A percentile compares a stretch with the other conserved stretches of the same genome.
Evolutionary conservation across 306 rosid species (phyloP).

Genomic region (Fragaria ananassa): DNA sequence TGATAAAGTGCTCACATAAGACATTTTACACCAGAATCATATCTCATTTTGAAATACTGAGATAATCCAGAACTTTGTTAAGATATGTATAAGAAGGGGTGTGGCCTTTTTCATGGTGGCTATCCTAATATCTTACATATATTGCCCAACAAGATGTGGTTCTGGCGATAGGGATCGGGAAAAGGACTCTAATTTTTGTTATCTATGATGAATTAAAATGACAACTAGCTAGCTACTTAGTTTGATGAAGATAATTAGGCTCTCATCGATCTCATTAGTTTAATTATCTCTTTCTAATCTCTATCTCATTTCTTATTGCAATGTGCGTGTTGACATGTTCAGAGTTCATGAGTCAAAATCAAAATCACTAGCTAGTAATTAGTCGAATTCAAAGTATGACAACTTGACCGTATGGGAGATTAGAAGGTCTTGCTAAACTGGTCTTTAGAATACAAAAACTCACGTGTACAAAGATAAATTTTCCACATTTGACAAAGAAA

Average conservation of each 20-base stretch:
- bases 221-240: neutral
- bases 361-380: neutral
- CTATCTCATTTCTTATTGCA: neutral
- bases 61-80: neutral
- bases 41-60: neutral
- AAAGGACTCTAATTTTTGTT: neutral
- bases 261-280: neutral
- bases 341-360: neutral
- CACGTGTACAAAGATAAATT: neutral
- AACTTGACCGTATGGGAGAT: neutral
- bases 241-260: conserved; percentile 3
- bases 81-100: neutral
- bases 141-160: neutral
- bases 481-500: neutral
- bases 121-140: neutral
- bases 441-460: neutral
- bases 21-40: neutral
- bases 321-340: conserved; percentile 14
- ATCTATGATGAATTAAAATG: neutral
- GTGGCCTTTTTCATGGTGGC: conserved; percentile 2
- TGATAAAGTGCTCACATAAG: neutral
- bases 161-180: conserved; percentile 4
- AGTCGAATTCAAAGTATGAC: conserved; percentile 3
- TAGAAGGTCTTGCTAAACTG: neutral
- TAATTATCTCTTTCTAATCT: neutral